Conservation (phyloP, 2,329 filamentous ascomycete genomes). For the Verticillium nonalfalfae region DNA sequence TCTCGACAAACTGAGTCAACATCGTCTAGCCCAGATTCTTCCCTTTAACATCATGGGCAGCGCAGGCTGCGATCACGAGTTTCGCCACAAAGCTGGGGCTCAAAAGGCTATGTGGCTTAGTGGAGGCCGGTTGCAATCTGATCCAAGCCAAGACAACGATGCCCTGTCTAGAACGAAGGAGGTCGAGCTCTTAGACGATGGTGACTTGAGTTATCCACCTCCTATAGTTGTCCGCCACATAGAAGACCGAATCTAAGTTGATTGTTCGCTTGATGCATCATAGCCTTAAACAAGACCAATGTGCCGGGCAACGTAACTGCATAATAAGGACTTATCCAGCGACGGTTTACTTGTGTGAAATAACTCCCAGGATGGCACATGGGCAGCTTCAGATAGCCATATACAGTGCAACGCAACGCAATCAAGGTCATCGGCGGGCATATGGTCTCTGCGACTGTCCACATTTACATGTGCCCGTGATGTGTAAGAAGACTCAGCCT, state of each 20-base stretch:
- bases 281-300: no score
- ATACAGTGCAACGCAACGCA: no score
- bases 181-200: constrained; percentile 20
- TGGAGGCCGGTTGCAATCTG: not conserved
- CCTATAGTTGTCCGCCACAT: constrained; percentile 12
- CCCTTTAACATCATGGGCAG: constrained; percentile 5
- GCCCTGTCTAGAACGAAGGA: not conserved
- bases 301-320: no score
- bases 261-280: no score
- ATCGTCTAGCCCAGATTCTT: constrained; percentile 4
- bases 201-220: constrained; percentile 3
- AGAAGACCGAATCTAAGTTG: constrained; percentile 17
- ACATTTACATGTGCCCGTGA: no score
- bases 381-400: no score
- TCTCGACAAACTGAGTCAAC: constrained; percentile 24
- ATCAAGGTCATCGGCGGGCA: no score
- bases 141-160: not conserved
- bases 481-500: no score
- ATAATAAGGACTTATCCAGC: no score
- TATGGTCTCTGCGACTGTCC: no score
- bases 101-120: constrained; percentile 6
- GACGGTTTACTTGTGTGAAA: no score
- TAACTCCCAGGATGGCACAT: no score
- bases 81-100: constrained; percentile 21
- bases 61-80: constrained; percentile 11